Base-by-base conservation (phyloP, 2,329 filamentous ascomycete genomes). In the Arthrobotrys megalospora region DNA sequence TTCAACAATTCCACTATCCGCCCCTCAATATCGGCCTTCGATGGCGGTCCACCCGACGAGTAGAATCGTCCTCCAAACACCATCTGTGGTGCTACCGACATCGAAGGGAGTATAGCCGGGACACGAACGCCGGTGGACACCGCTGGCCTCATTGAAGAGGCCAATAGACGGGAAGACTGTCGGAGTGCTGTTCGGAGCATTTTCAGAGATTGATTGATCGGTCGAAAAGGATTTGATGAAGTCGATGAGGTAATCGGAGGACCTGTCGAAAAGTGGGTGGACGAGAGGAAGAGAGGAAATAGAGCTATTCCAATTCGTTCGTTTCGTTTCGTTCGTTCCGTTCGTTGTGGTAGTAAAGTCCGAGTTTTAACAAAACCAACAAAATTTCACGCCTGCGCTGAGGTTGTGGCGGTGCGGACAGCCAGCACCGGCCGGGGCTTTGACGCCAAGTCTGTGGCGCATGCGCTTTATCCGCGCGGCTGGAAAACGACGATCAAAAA, bases 101-200 rank as follows among this genome's bases (percentile, higher is more conserved):
- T 47, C 28, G 65, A 55, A 6, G 73, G 73, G 50, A 70, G 21
- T 41, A 58, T 88, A 83, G 89, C 88, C 80, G 87, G 87, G 83
- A 88, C 88, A 85, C 88, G 87, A 85, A 91, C 86, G 84, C 89
- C 87, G 85, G 87, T 86, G 85, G 86, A 88, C 83, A 87, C 86
- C 82, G 85, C 86, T 85, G 88, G 86, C 83, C 85, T 85, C 84
- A 87, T 86, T 84, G 88, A 85, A 81, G 85, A 86, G 82, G 84
- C 86, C 79, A 83, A 82, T 79, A 83, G 82, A 84, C 90, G 88
- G 85, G 92, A 90, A 84, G 92, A 91, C 86, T 92, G 92, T 87
- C 95, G 88, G 85, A 96, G 86, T 84, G 92, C 91, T 86, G 92
- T 90, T 87, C 95, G 93, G 89, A 97, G 94, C 95, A 98, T 98